These are phyloP conservation scores for Triticum turgidum DNA, from an alignment of 176 grass and related monocot species.

Conservation along the genomic window DNA sequence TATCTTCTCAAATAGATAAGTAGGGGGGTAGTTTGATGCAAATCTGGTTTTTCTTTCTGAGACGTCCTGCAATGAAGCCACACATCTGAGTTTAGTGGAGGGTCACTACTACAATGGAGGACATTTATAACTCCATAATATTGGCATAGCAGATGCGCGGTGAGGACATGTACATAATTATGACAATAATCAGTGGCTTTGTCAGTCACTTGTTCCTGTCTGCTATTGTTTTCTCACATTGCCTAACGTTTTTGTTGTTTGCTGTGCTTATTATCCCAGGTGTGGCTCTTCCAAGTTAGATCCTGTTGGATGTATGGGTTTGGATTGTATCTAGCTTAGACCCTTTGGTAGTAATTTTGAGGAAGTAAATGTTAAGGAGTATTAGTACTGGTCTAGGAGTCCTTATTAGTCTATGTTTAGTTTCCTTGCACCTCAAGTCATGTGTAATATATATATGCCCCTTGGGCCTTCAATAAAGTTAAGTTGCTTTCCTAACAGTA, in stretches of 20 bases:
- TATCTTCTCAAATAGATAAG: slow-evolving; percentile 83
- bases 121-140: background rate
- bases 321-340: background rate
- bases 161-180: slow-evolving; percentile 25
- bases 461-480: too few relatives aligned
- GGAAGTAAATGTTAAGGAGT: background rate
- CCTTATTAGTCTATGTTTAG: too few relatives aligned
- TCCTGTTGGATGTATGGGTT: slow-evolving; percentile 1
- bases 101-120: background rate
- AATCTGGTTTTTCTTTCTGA: slow-evolving; percentile 93
- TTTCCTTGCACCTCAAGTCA: too few relatives aligned
- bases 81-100: slow-evolving; percentile 14
- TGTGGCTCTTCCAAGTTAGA: background rate
- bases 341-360: background rate
- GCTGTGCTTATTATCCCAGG: background rate
- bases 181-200: background rate
- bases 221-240: slow-evolving; percentile 11
- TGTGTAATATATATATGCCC: too few relatives aligned
- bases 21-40: slow-evolving; percentile 72
- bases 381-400: too few relatives aligned
- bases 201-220: background rate
- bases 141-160: background rate
- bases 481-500: too few relatives aligned
- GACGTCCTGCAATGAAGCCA: slow-evolving; percentile 53
- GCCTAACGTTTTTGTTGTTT: background rate